Conservation (phyloP, 148 eudicot genomes). For the Rhododendron kiyosumense region DNA sequence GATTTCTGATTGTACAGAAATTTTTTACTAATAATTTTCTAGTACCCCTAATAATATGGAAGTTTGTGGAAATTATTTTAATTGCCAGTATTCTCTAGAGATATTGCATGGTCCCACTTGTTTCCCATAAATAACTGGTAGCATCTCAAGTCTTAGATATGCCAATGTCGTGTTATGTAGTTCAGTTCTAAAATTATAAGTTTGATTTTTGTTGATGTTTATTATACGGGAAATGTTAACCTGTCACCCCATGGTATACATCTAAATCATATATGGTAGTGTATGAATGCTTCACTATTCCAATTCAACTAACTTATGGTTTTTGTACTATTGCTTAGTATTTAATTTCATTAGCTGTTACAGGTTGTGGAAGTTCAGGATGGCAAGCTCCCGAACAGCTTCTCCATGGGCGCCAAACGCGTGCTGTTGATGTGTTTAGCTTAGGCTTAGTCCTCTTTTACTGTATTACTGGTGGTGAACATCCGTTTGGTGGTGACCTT, state of each 20-base stretch:
- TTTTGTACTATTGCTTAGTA: neutral
- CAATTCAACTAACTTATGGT: neutral
- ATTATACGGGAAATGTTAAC: neutral
- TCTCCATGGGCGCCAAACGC: conserved; percentile 70
- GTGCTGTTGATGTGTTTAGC: conserved; percentile 77
- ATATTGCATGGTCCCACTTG: too few species aligned
- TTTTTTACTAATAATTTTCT: neutral
- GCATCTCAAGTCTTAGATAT: too few species aligned
- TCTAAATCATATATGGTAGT: neutral
- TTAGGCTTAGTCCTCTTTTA: conserved; percentile 75
- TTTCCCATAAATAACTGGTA: too few species aligned
- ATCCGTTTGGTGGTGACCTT: conserved; percentile 66
- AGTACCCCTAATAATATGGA: too few species aligned
- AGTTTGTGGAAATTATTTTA: too few species aligned
- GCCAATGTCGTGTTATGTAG: too few species aligned
- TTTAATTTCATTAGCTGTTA: conserved; percentile 13
- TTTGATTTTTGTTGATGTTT: too few species aligned
- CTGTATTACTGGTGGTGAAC: conserved; percentile 78
- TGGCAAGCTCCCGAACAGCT: conserved; percentile 94
- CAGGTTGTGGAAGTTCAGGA: conserved; percentile 82
- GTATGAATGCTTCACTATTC: too few species aligned
- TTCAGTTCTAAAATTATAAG: too few species aligned
- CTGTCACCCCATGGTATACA: neutral
- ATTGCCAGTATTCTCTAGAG: too few species aligned
- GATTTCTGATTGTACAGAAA: too few species aligned